A percentile compares a stretch with the other conserved stretches of the same genome.
These are phyloP conservation scores for Amanita fuliginea DNA, from an alignment of 768 basidiomycete genomes.

Conservation along the genomic window DNA sequence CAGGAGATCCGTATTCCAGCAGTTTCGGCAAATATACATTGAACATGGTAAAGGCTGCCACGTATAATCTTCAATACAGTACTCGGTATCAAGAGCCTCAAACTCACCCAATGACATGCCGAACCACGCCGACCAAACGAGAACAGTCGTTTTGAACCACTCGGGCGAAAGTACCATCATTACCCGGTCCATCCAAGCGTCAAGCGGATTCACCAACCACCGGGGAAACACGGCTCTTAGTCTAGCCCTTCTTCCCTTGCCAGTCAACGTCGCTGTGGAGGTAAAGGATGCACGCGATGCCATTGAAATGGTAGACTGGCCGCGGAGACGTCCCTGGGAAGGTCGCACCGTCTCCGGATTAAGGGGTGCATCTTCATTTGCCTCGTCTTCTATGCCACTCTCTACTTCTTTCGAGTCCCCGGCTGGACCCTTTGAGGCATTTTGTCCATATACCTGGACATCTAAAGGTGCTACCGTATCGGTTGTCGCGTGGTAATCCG, in stretches of 20 bases:
- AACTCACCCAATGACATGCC: conserved; percentile 63
- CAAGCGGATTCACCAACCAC: conserved; percentile 45
- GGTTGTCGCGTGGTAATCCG: conserved; percentile 10
- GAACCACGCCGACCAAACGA: conserved; percentile 75
- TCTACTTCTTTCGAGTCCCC: not conserved
- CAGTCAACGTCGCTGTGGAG: not conserved
- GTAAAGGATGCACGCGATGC: not conserved
- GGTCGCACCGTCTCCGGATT: not conserved
- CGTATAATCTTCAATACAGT: not conserved
- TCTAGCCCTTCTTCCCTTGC: not conserved
- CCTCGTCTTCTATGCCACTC: not conserved
- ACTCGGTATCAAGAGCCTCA: not conserved
- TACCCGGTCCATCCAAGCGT: conserved; percentile 60
- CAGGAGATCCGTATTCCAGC: conserved; percentile 45
- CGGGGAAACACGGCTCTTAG: conserved; percentile 10
- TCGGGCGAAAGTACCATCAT: conserved; percentile 61
- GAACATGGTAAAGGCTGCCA: conserved; percentile 78
- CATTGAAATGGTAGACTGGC: not conserved
- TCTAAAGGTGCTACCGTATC: not conserved
- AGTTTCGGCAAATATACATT: conserved; percentile 87
- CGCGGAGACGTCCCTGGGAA: not conserved
- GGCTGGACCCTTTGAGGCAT: not conserved
- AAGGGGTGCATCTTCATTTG: conserved; percentile 2
- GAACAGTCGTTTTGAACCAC: conserved; percentile 65
- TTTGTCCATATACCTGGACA: not conserved